Base-by-base conservation (phyloP, 768 basidiomycete genomes). In the Termitomyces eurrhizus region DNA sequence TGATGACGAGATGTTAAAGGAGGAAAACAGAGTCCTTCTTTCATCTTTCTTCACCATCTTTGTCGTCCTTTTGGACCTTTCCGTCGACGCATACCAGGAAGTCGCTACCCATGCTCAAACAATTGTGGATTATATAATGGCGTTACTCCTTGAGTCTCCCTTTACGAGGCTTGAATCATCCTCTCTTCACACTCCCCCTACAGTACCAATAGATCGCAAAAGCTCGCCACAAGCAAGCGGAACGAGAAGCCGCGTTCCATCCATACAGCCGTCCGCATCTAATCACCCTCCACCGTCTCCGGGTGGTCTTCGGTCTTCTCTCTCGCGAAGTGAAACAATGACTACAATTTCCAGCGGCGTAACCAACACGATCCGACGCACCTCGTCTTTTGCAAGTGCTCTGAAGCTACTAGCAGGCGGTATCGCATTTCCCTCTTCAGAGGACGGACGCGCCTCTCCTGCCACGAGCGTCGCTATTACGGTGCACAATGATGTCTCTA, bases 21-120 rank as follows among this genome's bases (percentile, higher is more conserved):
- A 89, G 63, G 90, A 93, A 69, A 93, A 91, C 66, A 80, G 91
- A 12, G 89, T 92, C 8, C 76, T 94, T 2, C 78, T 98, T 33
- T 92, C 92, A n/a, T 92, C 90, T 2, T 94, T 96, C 78, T 94
- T 93, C 79, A 93, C 94, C 26, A 92, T 98, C 64, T 95, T 92
- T 67, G 88, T 89, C 16, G 83, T 89, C 6, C 80, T 99, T 16
- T 77, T 97, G 61, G 95, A 98, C 70, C 81, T 98, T 11, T 93
- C 95, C 0, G 89, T 89, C 11, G 97, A 98, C 67, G 92, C 96
- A 0, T 93, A 96, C 68, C 85, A 89, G 51, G 95, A 98, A 71
- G 95, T 98, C 14, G 90, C 94, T 0, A 86, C 90, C 8, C 86
- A 92, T 68, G 95, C 95, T 0, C 90, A 91, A 67, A 95, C 92